phyloP scores from a whole-genome alignment of 352 stramenopile species.

The Pythium grandisporangium region DNA sequence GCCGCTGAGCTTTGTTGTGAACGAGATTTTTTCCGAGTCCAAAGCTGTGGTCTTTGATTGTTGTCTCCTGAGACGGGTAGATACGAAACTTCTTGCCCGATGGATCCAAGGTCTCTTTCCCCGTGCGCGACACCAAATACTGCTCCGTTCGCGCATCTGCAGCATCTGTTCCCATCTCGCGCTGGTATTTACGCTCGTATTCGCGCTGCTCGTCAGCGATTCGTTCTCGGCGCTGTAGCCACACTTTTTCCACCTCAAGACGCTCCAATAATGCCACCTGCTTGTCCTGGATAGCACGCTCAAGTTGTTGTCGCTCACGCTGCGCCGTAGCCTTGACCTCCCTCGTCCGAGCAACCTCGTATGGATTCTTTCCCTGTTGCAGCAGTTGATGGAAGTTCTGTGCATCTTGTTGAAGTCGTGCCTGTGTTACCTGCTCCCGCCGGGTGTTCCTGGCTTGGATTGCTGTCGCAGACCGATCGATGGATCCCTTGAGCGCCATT shows the following conservation, averaged over 20 bases:
- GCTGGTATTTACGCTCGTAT: conserved; percentile 63
- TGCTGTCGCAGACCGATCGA: conserved; percentile 31
- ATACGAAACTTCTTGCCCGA: conserved; percentile 50
- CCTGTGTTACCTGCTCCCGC: conserved; percentile 14
- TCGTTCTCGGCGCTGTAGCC: conserved; percentile 24
- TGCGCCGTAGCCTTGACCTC: conserved; percentile 25
- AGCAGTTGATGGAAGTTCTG: conserved; percentile 40
- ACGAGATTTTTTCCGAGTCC: conserved; percentile 47
- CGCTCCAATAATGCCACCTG: conserved; percentile 37
- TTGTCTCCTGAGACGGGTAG: conserved; percentile 67
- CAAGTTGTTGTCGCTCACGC: conserved; percentile 26
- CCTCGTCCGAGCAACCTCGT: conserved; percentile 49
- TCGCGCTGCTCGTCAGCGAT: conserved; percentile 24
- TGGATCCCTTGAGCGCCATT: conserved; percentile 43
- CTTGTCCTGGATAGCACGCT: conserved; percentile 39
- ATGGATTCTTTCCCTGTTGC: conserved; percentile 65
- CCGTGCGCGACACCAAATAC: conserved; percentile 47
- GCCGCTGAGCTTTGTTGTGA: conserved; percentile 12
- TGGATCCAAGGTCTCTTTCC: conserved; percentile 48
- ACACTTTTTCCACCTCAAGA: conserved; percentile 40
- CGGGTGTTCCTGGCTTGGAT: conserved; percentile 38
- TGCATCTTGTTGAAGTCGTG: conserved; percentile 20
- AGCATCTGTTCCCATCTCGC: conserved; percentile 47
- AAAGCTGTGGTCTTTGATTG: conserved; percentile 62
- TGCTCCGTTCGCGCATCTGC: conserved; percentile 38